Percentiles rank a stretch among this genome's conserved stretches.
Conservation (phyloP, 1,139 yeast genomes). For the Hyphopichia pseudoburtonii region DNA sequence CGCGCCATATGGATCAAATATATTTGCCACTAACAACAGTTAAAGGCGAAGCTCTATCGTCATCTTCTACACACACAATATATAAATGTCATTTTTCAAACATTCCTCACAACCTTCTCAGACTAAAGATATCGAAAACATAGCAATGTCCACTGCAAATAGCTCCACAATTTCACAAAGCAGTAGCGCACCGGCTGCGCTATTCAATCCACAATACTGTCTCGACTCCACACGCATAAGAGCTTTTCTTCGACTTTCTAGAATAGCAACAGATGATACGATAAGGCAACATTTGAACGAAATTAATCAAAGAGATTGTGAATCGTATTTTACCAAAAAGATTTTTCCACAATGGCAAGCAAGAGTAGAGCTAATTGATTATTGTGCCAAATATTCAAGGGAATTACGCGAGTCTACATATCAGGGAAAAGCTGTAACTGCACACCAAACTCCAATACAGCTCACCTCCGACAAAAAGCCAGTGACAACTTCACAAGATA, state of each 20-base stretch:
- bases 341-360: slow-evolving; percentile 41
- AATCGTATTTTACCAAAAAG: slow-evolving; percentile 23
- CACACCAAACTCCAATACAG: too few species aligned
- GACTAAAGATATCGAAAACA: neutral
- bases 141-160: neutral
- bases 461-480: neutral
- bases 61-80: too few species aligned
- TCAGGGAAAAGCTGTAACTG: slow-evolving; percentile 1
- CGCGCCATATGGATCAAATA: too few species aligned
- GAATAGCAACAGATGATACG: slow-evolving; percentile 41
- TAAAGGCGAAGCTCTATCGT: too few species aligned
- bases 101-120: too few species aligned
- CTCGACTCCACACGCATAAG: slow-evolving; percentile 32
- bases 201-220: slow-evolving; percentile 34
- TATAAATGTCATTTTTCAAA: too few species aligned
- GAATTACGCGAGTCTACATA: slow-evolving; percentile 19
- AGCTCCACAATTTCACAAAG: neutral
- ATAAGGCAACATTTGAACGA: slow-evolving; percentile 41
- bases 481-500: neutral
- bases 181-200: slow-evolving; percentile 6
- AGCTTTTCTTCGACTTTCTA: slow-evolving; percentile 38
- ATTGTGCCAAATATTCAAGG: slow-evolving; percentile 29
- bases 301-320: slow-evolving; percentile 22
- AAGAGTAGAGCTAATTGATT: slow-evolving; percentile 29
- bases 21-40: too few species aligned